phyloP scores from a whole-genome alignment of 768 basidiomycete species.

The Cantharellus cinnabarinus region DNA sequence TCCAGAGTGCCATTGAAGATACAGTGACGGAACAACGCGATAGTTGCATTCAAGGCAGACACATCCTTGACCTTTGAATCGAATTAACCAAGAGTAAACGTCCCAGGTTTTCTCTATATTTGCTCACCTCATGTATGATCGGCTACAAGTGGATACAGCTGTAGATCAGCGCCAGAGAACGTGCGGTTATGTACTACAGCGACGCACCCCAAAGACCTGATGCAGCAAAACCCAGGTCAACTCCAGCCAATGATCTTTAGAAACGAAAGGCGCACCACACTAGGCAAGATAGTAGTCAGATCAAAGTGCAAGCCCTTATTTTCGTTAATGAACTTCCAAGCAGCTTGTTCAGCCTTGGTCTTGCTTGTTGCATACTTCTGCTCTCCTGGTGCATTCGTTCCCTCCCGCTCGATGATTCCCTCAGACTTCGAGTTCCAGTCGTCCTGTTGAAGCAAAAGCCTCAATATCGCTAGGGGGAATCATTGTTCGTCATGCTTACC shows the following conservation, averaged over 20 bases:
- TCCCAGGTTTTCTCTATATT: conserved; percentile 4
- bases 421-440: conserved; percentile 19
- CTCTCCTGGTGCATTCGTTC: conserved; percentile 11
- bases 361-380: conserved; percentile 15
- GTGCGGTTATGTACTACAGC: too few relatives aligned
- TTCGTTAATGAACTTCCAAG: conserved; percentile 14
- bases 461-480: too few relatives aligned
- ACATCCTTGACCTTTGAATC: too few relatives aligned
- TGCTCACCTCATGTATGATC: not conserved
- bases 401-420: conserved; percentile 15
- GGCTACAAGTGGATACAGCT: not conserved
- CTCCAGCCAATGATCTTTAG: too few relatives aligned
- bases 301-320: conserved; percentile 10
- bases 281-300: conserved; percentile 13
- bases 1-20: too few relatives aligned
- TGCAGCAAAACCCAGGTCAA: too few relatives aligned
- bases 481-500: not conserved
- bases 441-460: not conserved
- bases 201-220: too few relatives aligned
- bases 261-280: not conserved
- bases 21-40: too few relatives aligned
- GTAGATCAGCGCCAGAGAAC: too few relatives aligned
- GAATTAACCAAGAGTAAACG: too few relatives aligned
- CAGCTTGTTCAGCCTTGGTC: conserved; percentile 15
- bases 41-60: too few relatives aligned